Base-by-base conservation (phyloP, 768 basidiomycete species). In the Boletales sp. region DNA sequence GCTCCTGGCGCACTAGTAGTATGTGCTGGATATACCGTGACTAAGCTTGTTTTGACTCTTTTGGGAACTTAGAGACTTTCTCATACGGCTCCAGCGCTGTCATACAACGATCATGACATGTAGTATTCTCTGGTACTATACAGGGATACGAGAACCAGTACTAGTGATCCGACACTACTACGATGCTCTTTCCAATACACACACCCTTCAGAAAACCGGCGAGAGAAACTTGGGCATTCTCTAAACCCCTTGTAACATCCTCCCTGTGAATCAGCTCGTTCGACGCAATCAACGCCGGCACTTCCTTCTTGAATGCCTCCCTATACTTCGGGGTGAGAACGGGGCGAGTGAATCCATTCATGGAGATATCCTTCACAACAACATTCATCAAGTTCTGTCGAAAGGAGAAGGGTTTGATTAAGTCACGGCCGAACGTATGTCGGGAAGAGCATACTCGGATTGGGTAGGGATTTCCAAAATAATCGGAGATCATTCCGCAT, bases 221-320 rank as follows among this genome's bases (percentile, higher is more conserved):
- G 18, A 45, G 25, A 0, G 56, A 49, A 8, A n/a, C 36, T 9
- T 61, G 59, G 5, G 40, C 37, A 4, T 62, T 62, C 39, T 76
- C 76, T 28, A 83, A 56, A 1, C 80, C 81, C 12, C 62, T 59
- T 9, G 61, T 70, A 1, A 79, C 49, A 37, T 81, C 72, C 50
- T 83, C 81, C 11, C 54, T 64, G 53, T 73, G 71, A 53, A 72
- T 75, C 45, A 81, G 53, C 54, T 80, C 71, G 5, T 79, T 80
- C 10, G 61, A 69, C 2, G 71, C 74, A 15, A 83, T 48, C 46
- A 66, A 61, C 14, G 60, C 56, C 1, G 76, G 73, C 3, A 82
- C 46, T 5, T 61, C 67, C 10, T 60, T 59, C 44, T 72, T 72
- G 63, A 83, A 83, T 7, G 67, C 72, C 8, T 66, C 64, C 3